Conservation (phyloP, 2,329 filamentous ascomycete species). For the Alternaria ventricosa region DNA sequence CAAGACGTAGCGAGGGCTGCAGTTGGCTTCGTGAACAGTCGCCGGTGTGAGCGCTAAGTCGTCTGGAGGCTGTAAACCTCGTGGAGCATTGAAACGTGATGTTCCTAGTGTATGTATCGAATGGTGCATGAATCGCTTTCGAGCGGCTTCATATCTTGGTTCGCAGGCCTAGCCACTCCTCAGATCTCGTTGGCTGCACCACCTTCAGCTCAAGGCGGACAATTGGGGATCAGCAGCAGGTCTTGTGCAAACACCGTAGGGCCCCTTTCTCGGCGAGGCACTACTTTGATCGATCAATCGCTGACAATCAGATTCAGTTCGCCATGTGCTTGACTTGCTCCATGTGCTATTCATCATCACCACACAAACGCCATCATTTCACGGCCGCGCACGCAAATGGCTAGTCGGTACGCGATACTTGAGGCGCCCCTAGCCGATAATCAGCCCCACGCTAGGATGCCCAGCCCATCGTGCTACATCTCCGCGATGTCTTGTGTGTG, state of each 20-base stretch:
- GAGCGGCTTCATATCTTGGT: slow-evolving; percentile 25
- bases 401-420: slow-evolving; percentile 37
- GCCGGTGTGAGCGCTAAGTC: slow-evolving; percentile 43
- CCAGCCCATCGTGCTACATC: slow-evolving; percentile 27
- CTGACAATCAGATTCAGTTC: slow-evolving; percentile 31
- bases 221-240: slow-evolving; percentile 31
- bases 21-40: slow-evolving; percentile 39
- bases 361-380: slow-evolving; percentile 37
- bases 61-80: slow-evolving; percentile 36
- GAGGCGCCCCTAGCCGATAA: slow-evolving; percentile 31
- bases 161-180: slow-evolving; percentile 20
- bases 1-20: slow-evolving; percentile 29
- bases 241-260: background rate
- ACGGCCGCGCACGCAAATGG: slow-evolving; percentile 29
- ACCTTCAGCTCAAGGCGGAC: slow-evolving; percentile 26
- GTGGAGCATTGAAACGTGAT: slow-evolving; percentile 34
- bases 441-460: slow-evolving; percentile 36
- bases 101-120: slow-evolving; percentile 26
- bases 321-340: slow-evolving; percentile 21
- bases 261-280: slow-evolving; percentile 24
- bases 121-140: slow-evolving; percentile 34
- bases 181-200: slow-evolving; percentile 35
- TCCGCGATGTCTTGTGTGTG: slow-evolving; percentile 24
- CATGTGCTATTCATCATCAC: slow-evolving; percentile 37
- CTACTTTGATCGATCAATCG: slow-evolving; percentile 33